These are phyloP conservation scores for Kingdonia uniflora DNA, from an alignment of 164 flowering plant species.

Conservation along the genomic window DNA sequence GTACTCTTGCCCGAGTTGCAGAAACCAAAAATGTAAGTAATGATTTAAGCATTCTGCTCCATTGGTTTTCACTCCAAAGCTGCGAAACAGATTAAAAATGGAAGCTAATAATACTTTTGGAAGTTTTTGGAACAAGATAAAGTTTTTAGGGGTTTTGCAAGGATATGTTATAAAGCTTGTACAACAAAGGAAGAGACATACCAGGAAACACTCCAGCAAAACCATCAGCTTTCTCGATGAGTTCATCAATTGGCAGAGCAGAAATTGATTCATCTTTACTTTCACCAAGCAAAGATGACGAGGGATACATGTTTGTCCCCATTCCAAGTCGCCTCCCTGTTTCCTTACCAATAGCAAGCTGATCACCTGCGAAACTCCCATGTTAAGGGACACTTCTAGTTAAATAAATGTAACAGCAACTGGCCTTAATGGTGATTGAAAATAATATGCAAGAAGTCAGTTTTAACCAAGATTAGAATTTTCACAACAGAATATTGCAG, in stretches of 20 bases:
- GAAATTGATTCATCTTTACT: slow-evolving; percentile 66
- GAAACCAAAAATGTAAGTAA: no score
- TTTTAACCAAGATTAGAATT: not conserved
- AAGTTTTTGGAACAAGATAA: no score
- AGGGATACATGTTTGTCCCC: slow-evolving; percentile 95
- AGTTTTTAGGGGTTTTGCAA: no score
- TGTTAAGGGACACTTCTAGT: not conserved
- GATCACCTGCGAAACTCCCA: slow-evolving; percentile 73
- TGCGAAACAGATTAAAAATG: slow-evolving; percentile 1
- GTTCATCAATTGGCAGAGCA: slow-evolving; percentile 74
- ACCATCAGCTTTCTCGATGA: slow-evolving; percentile 92
- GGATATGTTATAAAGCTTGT: not conserved
- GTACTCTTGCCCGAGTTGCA: no score
- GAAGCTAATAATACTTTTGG: not conserved
- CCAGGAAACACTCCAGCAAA: slow-evolving; percentile 95
- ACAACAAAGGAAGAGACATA: slow-evolving; percentile 8
- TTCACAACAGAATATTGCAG: no score
- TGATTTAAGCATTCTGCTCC: no score
- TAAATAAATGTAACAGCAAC: not conserved
- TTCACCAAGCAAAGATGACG: slow-evolving; percentile 77
- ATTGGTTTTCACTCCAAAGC: not conserved
- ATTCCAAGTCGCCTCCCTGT: slow-evolving; percentile 85
- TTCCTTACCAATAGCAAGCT: slow-evolving; percentile 81
- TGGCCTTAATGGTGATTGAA: not conserved
- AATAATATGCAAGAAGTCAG: no score